phyloP scores from a whole-genome alignment of 169 alveolate genomes.

The Eimeria sp. region DNA sequence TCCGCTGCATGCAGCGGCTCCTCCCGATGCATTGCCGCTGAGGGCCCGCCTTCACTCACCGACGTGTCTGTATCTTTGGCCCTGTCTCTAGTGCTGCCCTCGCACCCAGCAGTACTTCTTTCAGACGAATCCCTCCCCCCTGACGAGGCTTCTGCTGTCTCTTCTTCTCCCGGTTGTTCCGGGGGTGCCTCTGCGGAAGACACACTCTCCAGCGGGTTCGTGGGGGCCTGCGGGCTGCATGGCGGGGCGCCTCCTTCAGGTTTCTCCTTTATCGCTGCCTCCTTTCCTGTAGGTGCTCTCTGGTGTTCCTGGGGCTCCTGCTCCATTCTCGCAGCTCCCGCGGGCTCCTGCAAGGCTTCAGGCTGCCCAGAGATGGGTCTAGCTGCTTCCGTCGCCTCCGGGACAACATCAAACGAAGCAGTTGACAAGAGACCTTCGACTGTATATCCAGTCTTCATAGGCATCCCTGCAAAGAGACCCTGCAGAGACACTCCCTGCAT shows the following conservation, averaged over 20 bases:
- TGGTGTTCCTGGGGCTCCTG: too few relatives aligned
- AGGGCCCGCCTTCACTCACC: background rate
- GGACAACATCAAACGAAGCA: background rate
- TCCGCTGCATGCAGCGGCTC: background rate
- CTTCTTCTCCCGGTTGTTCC: background rate
- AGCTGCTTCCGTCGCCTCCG: background rate
- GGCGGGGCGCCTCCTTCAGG: too few relatives aligned
- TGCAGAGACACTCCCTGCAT: conserved; percentile 2
- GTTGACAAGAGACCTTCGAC: background rate
- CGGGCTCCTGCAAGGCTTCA: background rate
- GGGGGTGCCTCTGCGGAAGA: background rate
- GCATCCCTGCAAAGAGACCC: background rate
- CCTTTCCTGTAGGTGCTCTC: background rate
- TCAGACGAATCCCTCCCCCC: background rate
- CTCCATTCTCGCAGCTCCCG: too few relatives aligned
- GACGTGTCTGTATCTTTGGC: background rate
- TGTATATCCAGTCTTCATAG: background rate
- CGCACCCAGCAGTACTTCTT: background rate
- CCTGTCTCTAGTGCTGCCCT: background rate
- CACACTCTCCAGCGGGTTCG: background rate
- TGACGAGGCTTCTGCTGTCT: background rate
- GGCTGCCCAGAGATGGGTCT: background rate
- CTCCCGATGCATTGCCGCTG: background rate
- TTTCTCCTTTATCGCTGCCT: background rate
- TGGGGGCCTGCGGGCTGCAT: too few relatives aligned